Evolutionary conservation across 2,329 filamentous ascomycete species (phyloP), one percentile per base, ranked within the genome.

Genomic region (Ceratocystis huliohia): DNA sequence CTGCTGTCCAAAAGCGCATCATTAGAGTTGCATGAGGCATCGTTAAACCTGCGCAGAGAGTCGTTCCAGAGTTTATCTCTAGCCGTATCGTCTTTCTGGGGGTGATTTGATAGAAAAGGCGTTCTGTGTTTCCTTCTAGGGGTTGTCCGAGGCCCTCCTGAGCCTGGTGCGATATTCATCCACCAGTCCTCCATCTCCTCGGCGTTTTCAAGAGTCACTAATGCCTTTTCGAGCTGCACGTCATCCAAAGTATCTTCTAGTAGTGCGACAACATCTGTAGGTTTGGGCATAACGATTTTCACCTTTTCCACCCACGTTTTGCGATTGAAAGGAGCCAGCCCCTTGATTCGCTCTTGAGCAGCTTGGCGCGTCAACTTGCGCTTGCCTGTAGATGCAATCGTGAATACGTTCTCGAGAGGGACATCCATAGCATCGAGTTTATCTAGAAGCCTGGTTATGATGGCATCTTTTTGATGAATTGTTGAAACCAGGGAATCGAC

Each of bases 351-450:
- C 4, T 76, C 76, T 59, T 80, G 78, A 3, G 80, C 80, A 3
- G 72, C 71, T 3, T 74, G 71, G 64, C 81, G 76, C 3, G 76
- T 76, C 5, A 78, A 71, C 68, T 77, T 80, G 56, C 78, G 78
- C 68, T 79, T 81, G 0, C 78, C 77, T 2, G 65, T 68, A 2
- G 79, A 78, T 2, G 84, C 73, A 5, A 76, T 70, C 41, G 79
- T 79, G 72, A 84, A 85, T 8, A 83, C 75, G 68, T 81, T 76
- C 67, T 84, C 82, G 7, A 84, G 72, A 0, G 81, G 79, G 0
- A 75, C 79, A 1, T 81, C 80, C 64, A 78, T 76, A 1, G 78
- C 76, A 67, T 81, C 81, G 0, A 84, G 73, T 72, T 84, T 84
- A 70, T 84, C 81, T 3, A 80, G 70, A 17, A 84, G 72, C 68